These are phyloP conservation scores for Alternaria ethzedia DNA, from an alignment of 2,329 filamentous ascomycete genomes.

Conservation along the genomic window DNA sequence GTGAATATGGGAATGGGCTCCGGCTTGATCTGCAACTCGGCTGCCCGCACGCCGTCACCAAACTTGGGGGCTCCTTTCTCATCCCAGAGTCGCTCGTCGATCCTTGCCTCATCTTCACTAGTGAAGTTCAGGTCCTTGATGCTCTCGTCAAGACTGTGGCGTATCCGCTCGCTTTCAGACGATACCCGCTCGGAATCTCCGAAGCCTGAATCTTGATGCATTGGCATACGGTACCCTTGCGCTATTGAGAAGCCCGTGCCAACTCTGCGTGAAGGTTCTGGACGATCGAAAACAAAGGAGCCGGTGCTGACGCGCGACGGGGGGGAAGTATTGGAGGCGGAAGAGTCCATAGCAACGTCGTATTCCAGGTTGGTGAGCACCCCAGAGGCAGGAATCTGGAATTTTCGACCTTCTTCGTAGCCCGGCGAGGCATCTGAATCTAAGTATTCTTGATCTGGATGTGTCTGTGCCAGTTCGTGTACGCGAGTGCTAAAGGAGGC, in stretches of 20 bases:
- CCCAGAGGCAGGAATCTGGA: constrained; percentile 25
- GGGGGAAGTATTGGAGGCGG: constrained; percentile 27
- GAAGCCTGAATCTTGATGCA: constrained; percentile 48
- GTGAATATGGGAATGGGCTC: constrained; percentile 9
- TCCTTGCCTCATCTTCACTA: constrained; percentile 23
- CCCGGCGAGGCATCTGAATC: constrained; percentile 5
- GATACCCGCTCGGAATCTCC: constrained; percentile 24
- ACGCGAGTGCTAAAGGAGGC: constrained; percentile 46
- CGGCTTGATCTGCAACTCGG: constrained; percentile 19
- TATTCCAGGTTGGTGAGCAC: constrained; percentile 40
- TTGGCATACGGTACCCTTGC: constrained; percentile 34
- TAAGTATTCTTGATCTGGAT: constrained; percentile 9
- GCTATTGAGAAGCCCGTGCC: constrained; percentile 28
- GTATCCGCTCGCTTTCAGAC: constrained; percentile 34
- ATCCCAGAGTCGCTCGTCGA: constrained; percentile 35
- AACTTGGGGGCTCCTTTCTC: constrained; percentile 27
- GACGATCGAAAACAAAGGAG: constrained; percentile 34
- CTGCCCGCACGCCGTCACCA: constrained; percentile 24
- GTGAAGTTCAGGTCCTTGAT: constrained; percentile 21
- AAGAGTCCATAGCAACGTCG: constrained; percentile 40
- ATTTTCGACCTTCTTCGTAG: constrained; percentile 16
- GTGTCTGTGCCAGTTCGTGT: constrained; percentile 32
- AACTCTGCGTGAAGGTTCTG: constrained; percentile 18
- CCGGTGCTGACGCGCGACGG: constrained; percentile 36
- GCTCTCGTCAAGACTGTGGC: constrained; percentile 33